Conservation (phyloP, 257 asterid genomes). For the Vinca minor region DNA sequence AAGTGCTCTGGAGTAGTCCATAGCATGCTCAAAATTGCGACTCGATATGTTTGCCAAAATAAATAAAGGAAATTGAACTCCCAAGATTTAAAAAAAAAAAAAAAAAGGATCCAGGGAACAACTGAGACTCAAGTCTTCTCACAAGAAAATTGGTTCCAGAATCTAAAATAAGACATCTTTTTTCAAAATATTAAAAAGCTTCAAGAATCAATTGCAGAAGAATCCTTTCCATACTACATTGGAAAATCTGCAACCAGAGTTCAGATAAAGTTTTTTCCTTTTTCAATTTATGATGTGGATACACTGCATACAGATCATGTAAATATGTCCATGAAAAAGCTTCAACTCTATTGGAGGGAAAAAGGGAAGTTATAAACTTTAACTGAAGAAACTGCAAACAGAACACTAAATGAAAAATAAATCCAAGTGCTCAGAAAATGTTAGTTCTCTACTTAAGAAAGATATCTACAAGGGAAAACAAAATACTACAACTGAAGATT, state of each 20-base stretch:
- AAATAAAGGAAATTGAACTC: not conserved
- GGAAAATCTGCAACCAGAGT: not conserved
- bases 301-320: not conserved
- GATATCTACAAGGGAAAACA: not conserved
- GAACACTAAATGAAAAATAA: not conserved
- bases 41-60: not conserved
- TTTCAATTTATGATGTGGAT: too few species aligned
- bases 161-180: not conserved
- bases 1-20: not conserved
- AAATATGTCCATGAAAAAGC: not conserved
- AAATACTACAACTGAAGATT: not conserved
- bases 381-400: not conserved
- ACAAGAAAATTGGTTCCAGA: not conserved
- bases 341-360: not conserved
- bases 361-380: too few species aligned
- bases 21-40: not conserved
- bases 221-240: not conserved
- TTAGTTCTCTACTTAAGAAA: not conserved
- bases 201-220: not conserved
- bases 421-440: not conserved
- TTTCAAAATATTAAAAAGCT: not conserved
- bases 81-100: too few species aligned
- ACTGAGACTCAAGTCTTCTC: too few species aligned
- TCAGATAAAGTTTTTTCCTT: not conserved
- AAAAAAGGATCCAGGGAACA: not conserved